Base-by-base conservation (phyloP, 495 filamentous ascomycete genomes). In the Viridothelium virens region DNA sequence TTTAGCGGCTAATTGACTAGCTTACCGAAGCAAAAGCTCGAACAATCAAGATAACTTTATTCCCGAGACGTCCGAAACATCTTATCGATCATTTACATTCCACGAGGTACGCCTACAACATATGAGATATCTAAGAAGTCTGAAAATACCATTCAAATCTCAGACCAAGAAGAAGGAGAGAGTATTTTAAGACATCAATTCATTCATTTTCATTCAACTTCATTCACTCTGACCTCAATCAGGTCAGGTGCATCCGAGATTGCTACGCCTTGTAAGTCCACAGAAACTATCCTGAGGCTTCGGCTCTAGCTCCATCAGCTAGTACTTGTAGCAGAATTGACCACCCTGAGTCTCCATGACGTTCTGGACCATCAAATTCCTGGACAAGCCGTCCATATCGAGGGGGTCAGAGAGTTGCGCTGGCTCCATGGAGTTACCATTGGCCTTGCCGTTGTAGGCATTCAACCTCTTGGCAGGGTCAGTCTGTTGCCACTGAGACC, bases 401-500 rank as follows among this genome's bases (percentile, higher is more conserved):
- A 83, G 63, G 0, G 71, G 63, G 11, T 80, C 79, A 16, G 80
- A 77, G 16, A 84, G 71, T n/a, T 80, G 83, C 10, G 77, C 78
- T 67, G 83, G 80, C 14, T 75, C 44, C 38, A 75, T 79, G 0
- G 77, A 71, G 10, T 80, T 81, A 2, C 65, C 47, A 69, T 89
- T 86, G 68, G 79, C 73, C 38, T 82, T 87, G 0, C 84, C 85
- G 34, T 72, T 75, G 67, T 84, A 78, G 33, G 73, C 77, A 47
- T 68, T 68, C 66, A 69, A 72, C 6, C 85, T 77, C 16, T 76
- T 74, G 53, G 70, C 63, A 31, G 77, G 71, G 68, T 89, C 81
- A 62, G 81, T 69, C 56, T 79, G 81, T 75, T 90, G 87, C 88
- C 89, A 91, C 34, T 85, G 84, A 79, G 83, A 86, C 78, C 81